These are phyloP conservation scores for Candida yuanshanica DNA, from an alignment of 805 yeast genomes.

Conservation along the genomic window DNA sequence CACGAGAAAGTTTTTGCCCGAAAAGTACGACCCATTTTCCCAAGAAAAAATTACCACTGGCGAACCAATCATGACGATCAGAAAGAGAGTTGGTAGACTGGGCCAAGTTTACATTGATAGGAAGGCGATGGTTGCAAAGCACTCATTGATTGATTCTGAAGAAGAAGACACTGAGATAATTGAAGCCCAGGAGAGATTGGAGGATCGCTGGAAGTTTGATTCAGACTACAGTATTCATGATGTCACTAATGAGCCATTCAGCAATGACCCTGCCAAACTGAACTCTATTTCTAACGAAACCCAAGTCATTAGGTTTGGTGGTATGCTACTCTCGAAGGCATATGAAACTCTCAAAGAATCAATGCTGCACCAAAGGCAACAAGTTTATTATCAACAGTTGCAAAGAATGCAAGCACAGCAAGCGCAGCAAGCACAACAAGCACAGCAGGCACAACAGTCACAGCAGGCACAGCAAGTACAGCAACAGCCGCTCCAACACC, in stretches of 20 bases:
- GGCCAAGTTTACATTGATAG: slow-evolving; percentile 73
- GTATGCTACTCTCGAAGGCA: slow-evolving; percentile 84
- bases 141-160: slow-evolving; percentile 35
- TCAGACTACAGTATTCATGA: slow-evolving; percentile 39
- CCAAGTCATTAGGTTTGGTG: slow-evolving; percentile 85
- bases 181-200: slow-evolving; percentile 43
- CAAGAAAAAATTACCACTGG: slow-evolving; percentile 28
- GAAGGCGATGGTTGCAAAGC: slow-evolving; percentile 41
- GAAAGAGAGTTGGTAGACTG: slow-evolving; percentile 72
- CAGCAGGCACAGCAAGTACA: slow-evolving; percentile 1
- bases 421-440: slow-evolving; percentile 17
- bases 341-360: slow-evolving; percentile 76
- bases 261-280: slow-evolving; percentile 74
- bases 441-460: slow-evolving; percentile 5
- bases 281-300: slow-evolving; percentile 82
- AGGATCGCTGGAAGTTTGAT: slow-evolving; percentile 66
- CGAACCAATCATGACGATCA: slow-evolving; percentile 48
- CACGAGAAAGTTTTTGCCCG: slow-evolving; percentile 27
- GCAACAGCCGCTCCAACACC: no score
- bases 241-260: slow-evolving; percentile 43
- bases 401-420: slow-evolving; percentile 24
- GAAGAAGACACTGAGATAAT: slow-evolving; percentile 20
- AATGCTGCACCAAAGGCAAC: slow-evolving; percentile 64
- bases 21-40: slow-evolving; percentile 31
- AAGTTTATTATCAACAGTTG: slow-evolving; percentile 27